A percentile compares a stretch with the other conserved stretches of the same genome.
These are phyloP conservation scores for Brassica napus DNA, from an alignment of 345 rosid species.

Conservation along the genomic window Da-Ae NC_063448.1:4870501-4871000, in stretches of 20 bases:
- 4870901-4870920: slow-evolving; percentile 7
- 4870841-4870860: slow-evolving; percentile 30
- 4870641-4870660: too few relatives aligned
- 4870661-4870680: too few relatives aligned
- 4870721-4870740: slow-evolving; percentile 13
- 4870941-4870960: neutral
- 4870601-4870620: too few relatives aligned
- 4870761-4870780: slow-evolving; percentile 24
- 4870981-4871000: slow-evolving; percentile 10
- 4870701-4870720: too few relatives aligned
- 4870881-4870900: slow-evolving; percentile 11
- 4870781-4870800: slow-evolving; percentile 29
- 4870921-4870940: slow-evolving; percentile 16
- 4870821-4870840: slow-evolving; percentile 33
- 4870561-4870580: too few relatives aligned
- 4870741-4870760: slow-evolving; percentile 26
- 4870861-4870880: slow-evolving; percentile 22
- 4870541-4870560: too few relatives aligned
- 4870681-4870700: too few relatives aligned
- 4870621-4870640: too few relatives aligned
- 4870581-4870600: too few relatives aligned
- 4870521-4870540: too few relatives aligned
- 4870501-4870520: too few relatives aligned
- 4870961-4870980: neutral
- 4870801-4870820: slow-evolving; percentile 36